phyloP scores from a whole-genome alignment of 1,284 basidiomycete genomes.

The Kwoniella shivajii region DNA sequence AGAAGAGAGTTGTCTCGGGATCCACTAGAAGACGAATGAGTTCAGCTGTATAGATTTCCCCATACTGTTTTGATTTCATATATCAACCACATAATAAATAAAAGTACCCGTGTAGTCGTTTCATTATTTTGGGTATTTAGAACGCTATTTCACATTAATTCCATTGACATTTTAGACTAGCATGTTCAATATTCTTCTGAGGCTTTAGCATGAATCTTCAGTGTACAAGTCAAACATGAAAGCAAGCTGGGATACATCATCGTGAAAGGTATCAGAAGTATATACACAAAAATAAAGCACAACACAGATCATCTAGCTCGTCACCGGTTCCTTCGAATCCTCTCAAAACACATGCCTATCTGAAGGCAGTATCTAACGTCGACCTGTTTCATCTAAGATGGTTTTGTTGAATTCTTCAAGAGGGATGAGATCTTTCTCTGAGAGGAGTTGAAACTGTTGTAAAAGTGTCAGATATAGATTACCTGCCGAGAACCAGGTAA shows the following conservation, averaged over 20 bases:
- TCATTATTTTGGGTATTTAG: not conserved
- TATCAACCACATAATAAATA: too few species aligned
- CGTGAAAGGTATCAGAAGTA: not conserved
- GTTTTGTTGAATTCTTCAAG: conserved; percentile 96
- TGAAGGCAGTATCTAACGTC: conserved; percentile 10
- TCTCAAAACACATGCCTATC: too few species aligned
- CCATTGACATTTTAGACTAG: too few species aligned
- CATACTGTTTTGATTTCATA: too few species aligned
- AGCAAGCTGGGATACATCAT: not conserved
- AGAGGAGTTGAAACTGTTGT: conserved; percentile 86
- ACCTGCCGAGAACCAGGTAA: not conserved
- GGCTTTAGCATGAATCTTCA: not conserved
- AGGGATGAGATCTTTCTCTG: conserved; percentile 94
- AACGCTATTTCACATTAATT: not conserved
- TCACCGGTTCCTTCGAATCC: not conserved
- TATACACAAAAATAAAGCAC: not conserved
- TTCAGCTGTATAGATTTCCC: not conserved
- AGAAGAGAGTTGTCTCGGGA: not conserved
- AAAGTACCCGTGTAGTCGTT: too few species aligned
- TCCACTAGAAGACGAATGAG: conserved; percentile 7
- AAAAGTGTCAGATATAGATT: conserved; percentile 3
- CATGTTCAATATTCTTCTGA: too few species aligned
- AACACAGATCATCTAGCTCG: not conserved
- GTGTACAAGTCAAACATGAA: not conserved
- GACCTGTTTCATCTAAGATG: conserved; percentile 73